Percentiles rank a stretch among this genome's conserved stretches.
phyloP scores from a whole-genome alignment of 2,329 filamentous ascomycete species.

The Clonostachys byssicola region DNA sequence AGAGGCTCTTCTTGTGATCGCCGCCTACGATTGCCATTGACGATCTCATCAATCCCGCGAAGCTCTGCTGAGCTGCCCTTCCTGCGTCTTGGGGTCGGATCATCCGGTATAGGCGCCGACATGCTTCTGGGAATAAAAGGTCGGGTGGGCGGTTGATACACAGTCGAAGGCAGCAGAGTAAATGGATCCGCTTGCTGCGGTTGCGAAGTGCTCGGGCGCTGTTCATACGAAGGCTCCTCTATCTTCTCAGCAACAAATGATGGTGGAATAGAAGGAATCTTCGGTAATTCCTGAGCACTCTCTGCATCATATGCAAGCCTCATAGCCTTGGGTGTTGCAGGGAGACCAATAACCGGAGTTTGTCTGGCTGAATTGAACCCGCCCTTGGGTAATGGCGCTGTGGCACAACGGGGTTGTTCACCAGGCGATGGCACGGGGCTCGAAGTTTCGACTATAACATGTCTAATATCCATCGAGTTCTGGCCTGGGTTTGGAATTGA shows the following conservation, averaged over 20 bases:
- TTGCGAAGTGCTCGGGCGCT: too few relatives aligned
- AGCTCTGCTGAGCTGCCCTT: constrained; percentile 29
- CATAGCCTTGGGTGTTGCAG: constrained; percentile 90
- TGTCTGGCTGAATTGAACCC: constrained; percentile 35
- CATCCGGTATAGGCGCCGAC: constrained; percentile 50
- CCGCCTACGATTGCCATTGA: constrained; percentile 30
- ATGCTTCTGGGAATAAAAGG: constrained; percentile 54
- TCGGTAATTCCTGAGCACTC: constrained; percentile 28
- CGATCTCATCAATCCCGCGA: constrained; percentile 43
- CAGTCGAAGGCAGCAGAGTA: constrained; percentile 53
- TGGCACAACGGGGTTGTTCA: constrained; percentile 57
- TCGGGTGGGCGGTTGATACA: constrained; percentile 51
- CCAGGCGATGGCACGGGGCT: constrained; percentile 36
- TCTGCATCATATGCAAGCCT: constrained; percentile 55
- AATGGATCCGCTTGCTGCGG: constrained; percentile 14
- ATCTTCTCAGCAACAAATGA: constrained; percentile 23
- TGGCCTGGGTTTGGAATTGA: constrained; percentile 71
- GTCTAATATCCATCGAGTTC: constrained; percentile 23
- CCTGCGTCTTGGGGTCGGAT: constrained; percentile 21
- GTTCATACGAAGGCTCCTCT: too few relatives aligned
- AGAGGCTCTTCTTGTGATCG: constrained; percentile 43
- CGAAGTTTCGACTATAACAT: constrained; percentile 32
- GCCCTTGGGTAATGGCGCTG: constrained; percentile 48
- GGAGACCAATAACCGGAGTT: constrained; percentile 67
- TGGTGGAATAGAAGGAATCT: constrained; percentile 49